A percentile compares a stretch with the other conserved stretches of the same genome.
Evolutionary conservation across 2,329 filamentous ascomycete species (phyloP).

Genomic region (Xylaria sp.): DNA sequence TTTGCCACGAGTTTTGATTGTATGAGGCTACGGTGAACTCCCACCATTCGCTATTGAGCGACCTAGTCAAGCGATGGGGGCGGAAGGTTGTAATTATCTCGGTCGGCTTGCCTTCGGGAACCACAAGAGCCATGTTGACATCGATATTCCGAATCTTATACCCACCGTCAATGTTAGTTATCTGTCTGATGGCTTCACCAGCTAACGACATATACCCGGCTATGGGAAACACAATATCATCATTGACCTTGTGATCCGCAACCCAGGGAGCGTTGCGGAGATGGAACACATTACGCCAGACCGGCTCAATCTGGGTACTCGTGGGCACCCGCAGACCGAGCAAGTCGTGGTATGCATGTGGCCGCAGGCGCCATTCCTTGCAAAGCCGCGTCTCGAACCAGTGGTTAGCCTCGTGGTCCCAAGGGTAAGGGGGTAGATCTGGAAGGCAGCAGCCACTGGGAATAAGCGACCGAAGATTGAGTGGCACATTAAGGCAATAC

Average conservation of each 20-base stretch:
- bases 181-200: constrained; percentile 9
- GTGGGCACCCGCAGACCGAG: constrained; percentile 8
- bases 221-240: constrained; percentile 44
- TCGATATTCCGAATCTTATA: constrained; percentile 9
- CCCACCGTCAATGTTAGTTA: constrained; percentile 1
- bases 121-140: constrained; percentile 17
- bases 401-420: constrained; percentile 10
- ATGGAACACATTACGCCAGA: constrained; percentile 18
- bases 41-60: constrained; percentile 32
- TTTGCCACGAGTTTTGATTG: constrained; percentile 32
- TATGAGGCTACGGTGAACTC: constrained; percentile 35
- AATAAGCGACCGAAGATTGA: constrained; percentile 16
- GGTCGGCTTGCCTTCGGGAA: constrained; percentile 6
- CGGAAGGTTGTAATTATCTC: constrained; percentile 15
- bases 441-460: constrained; percentile 15
- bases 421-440: constrained; percentile 15
- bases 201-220: constrained; percentile 37
- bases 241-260: constrained; percentile 46
- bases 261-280: constrained; percentile 40
- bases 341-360: constrained; percentile 10
- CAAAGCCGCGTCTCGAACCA: constrained; percentile 14
- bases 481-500: constrained; percentile 3
- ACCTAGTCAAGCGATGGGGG: constrained; percentile 23
- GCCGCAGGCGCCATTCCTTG: neutral
- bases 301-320: neutral